A percentile compares a stretch with the other conserved stretches of the same genome.
Evolutionary conservation across 176 grass and related monocot genomes (phyloP).

Genomic region (Oryza longistaminata): DNA sequence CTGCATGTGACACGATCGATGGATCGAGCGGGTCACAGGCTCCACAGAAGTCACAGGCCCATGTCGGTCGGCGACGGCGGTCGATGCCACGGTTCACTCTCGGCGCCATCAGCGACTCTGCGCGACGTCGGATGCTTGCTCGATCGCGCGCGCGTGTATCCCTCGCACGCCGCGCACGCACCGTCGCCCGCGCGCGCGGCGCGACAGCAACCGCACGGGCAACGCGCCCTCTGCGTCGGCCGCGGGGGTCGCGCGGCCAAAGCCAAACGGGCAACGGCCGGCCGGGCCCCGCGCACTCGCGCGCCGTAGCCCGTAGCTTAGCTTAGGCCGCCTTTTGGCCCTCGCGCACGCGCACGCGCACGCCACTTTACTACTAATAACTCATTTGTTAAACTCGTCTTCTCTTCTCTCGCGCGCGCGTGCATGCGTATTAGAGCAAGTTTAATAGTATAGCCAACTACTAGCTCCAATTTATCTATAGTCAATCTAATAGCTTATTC

Average conservation of each 20-base stretch:
- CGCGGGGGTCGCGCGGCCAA: not conserved
- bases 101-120: not conserved
- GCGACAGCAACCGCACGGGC: conserved; percentile 60
- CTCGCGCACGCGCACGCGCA: not conserved
- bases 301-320: not conserved
- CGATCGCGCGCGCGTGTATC: not conserved
- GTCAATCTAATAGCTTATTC: too few species aligned
- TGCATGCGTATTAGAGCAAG: too few species aligned
- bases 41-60: conserved; percentile 15
- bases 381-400: not conserved
- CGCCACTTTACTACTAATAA: not conserved
- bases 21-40: not conserved
- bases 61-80: conserved; percentile 22
- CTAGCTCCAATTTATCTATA: too few species aligned
- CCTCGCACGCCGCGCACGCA: not conserved
- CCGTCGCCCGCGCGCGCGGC: not conserved
- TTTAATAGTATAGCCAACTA: too few species aligned
- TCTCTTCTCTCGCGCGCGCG: not conserved
- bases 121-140: not conserved
- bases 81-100: not conserved
- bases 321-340: conserved; percentile 9
- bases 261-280: not conserved
- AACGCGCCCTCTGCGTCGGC: conserved; percentile 49
- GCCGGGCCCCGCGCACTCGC: conserved; percentile 1
- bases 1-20: conserved; percentile 22